phyloP scores from a whole-genome alignment of 345 rosid genomes.

The Psidium guajava region DNA sequence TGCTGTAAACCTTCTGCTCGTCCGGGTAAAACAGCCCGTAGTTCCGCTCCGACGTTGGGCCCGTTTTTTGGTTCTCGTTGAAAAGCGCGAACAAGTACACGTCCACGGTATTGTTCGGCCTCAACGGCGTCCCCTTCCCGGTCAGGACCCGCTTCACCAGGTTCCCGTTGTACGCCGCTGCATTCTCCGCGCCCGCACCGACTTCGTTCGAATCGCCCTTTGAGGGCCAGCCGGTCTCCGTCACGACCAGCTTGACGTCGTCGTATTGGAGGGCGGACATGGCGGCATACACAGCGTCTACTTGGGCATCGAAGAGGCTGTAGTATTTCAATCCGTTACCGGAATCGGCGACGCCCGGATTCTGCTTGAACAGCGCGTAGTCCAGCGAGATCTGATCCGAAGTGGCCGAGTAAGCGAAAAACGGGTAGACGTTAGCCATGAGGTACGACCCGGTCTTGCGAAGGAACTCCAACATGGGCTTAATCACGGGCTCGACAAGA shows the following conservation, averaged over 20 bases:
- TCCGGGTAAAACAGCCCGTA: constrained; percentile 85
- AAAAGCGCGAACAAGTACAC: constrained; percentile 81
- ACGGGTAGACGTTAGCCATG: constrained; percentile 83
- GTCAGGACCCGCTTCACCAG: constrained; percentile 53
- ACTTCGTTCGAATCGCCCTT: constrained; percentile 67
- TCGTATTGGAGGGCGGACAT: constrained; percentile 52
- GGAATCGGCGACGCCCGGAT: constrained; percentile 62
- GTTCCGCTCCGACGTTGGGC: constrained; percentile 86
- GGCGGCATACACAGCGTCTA: constrained; percentile 89
- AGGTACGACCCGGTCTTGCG: constrained; percentile 50
- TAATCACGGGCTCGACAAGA: constrained; percentile 49
- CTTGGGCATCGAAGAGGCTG: constrained; percentile 75
- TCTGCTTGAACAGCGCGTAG: constrained; percentile 58
- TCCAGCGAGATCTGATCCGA: constrained; percentile 54
- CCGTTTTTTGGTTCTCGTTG: constrained; percentile 72
- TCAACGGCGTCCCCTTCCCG: constrained; percentile 75
- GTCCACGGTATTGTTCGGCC: constrained; percentile 47
- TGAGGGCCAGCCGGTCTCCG: constrained; percentile 98
- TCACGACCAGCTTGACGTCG: constrained; percentile 53
- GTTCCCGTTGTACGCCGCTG: constrained; percentile 79
- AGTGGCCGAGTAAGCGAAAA: constrained; percentile 67
- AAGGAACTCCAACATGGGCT: constrained; percentile 68
- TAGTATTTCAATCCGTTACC: constrained; percentile 64
- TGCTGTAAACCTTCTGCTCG: constrained; percentile 59
- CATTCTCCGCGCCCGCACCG: constrained; percentile 59